These are phyloP conservation scores for Orbilia brochopaga DNA, from an alignment of 2,329 filamentous ascomycete species.

Conservation along the genomic window DNA sequence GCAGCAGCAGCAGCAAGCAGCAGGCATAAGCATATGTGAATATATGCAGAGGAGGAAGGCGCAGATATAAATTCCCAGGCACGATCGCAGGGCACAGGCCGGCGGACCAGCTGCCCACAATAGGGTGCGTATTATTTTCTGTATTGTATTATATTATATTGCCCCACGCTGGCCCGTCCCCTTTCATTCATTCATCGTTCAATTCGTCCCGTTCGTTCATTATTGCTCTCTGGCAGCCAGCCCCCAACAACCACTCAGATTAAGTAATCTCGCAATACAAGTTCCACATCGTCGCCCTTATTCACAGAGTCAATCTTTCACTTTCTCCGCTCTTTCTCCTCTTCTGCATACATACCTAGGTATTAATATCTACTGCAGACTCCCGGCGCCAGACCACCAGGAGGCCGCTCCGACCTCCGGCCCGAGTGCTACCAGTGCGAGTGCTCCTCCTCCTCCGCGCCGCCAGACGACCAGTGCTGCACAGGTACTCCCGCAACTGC, in stretches of 20 bases:
- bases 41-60: neutral
- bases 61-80: neutral
- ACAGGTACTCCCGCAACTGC: slow-evolving; percentile 7
- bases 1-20: no score
- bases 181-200: no score
- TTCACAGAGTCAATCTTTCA: no score
- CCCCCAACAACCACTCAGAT: no score
- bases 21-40: neutral
- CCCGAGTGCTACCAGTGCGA: slow-evolving; percentile 33
- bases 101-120: slow-evolving; percentile 38
- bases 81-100: neutral
- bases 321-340: slow-evolving; percentile 4
- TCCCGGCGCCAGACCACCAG: slow-evolving; percentile 40
- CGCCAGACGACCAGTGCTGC: neutral
- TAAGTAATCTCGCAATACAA: no score
- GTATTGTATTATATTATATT: neutral
- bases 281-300: no score
- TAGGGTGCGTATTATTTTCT: slow-evolving; percentile 31
- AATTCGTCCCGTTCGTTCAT: no score
- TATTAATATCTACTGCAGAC: no score
- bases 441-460: slow-evolving; percentile 31
- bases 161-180: neutral
- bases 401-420: slow-evolving; percentile 44
- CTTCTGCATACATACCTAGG: no score
- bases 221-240: no score